Conservation (phyloP, 1,284 basidiomycete genomes). For the Leucoagaricus sp. region DNA sequence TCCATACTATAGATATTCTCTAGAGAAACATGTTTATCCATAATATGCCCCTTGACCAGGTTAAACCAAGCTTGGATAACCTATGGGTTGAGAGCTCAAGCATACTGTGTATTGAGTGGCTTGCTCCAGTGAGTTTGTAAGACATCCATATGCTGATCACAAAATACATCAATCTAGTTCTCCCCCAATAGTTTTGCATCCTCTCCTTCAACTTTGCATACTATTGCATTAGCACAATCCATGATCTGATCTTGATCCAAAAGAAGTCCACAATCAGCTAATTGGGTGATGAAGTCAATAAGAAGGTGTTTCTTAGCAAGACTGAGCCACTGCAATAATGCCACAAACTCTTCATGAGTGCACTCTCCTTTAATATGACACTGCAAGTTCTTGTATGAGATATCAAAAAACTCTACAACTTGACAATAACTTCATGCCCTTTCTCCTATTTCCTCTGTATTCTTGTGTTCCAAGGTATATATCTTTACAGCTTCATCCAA, state of each 20-base stretch:
- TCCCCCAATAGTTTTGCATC: constrained; percentile 14
- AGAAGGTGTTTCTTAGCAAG: constrained; percentile 24
- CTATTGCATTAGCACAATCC: constrained; percentile 18
- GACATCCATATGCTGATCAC: constrained; percentile 20
- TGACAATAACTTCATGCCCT: too few relatives aligned
- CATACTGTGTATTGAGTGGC: constrained; percentile 28
- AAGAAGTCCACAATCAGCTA: constrained; percentile 23
- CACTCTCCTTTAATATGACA: too few relatives aligned
- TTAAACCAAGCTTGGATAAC: constrained; percentile 31
- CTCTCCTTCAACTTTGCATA: not conserved
- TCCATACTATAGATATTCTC: constrained; percentile 37
- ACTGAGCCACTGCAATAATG: constrained; percentile 23
- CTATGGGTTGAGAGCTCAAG: constrained; percentile 26
- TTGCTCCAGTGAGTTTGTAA: constrained; percentile 28
- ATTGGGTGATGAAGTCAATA: constrained; percentile 23
- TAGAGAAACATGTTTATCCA: constrained; percentile 20
- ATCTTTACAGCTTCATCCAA: too few relatives aligned
- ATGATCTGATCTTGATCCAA: constrained; percentile 12
- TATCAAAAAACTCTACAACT: too few relatives aligned
- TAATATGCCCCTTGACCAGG: constrained; percentile 20
- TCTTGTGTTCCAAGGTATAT: too few relatives aligned
- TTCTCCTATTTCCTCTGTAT: too few relatives aligned
- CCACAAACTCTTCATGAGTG: constrained; percentile 21
- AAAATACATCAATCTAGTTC: constrained; percentile 18
- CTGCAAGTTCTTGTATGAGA: too few relatives aligned